These are phyloP conservation scores for Aspergillus proliferans DNA, from an alignment of 2,329 filamentous ascomycete species.

Conservation along the genomic window DNA sequence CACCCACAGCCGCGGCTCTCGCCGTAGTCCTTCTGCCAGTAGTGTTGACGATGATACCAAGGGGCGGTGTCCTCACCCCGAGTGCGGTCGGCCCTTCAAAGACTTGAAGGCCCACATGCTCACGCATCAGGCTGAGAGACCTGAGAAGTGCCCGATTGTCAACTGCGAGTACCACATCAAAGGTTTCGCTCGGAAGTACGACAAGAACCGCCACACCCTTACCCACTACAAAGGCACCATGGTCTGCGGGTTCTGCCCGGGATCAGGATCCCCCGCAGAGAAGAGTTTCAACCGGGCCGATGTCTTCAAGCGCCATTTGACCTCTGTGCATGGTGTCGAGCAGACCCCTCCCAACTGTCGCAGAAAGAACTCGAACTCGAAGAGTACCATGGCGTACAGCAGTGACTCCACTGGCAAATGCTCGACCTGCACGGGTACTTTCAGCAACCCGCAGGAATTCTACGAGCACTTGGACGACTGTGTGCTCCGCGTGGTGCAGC, in stretches of 20 bases:
- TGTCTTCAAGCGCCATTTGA: conserved; percentile 91
- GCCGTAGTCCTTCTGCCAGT: conserved; percentile 54
- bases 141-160: conserved; percentile 88
- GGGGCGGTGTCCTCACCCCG: conserved; percentile 69
- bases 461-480: conserved; percentile 87
- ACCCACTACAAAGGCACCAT: conserved; percentile 97
- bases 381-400: conserved; percentile 60
- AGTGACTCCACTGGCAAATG: conserved; percentile 79
- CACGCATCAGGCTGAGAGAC: conserved; percentile 83
- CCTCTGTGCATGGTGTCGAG: conserved; percentile 84
- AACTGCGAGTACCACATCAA: conserved; percentile 90
- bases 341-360: conserved; percentile 88
- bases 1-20: conserved; percentile 59
- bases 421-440: conserved; percentile 81
- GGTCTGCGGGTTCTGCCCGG: conserved; percentile 92
- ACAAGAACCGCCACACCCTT: conserved; percentile 89
- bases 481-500: conserved; percentile 57
- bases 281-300: conserved; percentile 95
- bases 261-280: conserved; percentile 78
- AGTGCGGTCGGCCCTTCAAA: conserved; percentile 82
- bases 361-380: conserved; percentile 55
- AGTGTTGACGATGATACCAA: conserved; percentile 56
- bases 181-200: conserved; percentile 90
- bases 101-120: conserved; percentile 92
- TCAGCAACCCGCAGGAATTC: conserved; percentile 86